phyloP scores from a whole-genome alignment of 2,329 filamentous ascomycete species.

The Lanzia echinophila region DNA sequence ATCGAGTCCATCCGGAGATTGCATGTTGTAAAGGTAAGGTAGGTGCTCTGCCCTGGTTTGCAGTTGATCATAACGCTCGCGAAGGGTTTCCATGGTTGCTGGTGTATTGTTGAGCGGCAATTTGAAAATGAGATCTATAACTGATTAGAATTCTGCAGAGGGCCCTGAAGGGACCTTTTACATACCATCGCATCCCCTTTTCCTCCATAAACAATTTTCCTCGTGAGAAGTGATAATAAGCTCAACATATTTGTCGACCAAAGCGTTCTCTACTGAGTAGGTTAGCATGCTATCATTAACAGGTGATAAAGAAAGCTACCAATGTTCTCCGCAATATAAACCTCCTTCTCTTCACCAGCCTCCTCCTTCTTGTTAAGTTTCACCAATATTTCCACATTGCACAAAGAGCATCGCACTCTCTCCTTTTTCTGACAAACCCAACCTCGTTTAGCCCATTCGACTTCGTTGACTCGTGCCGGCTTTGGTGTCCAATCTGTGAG shows the following conservation, averaged over 20 bases:
- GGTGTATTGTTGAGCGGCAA: conserved; percentile 57
- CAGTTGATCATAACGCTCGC: conserved; percentile 59
- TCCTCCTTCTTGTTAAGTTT: conserved; percentile 60
- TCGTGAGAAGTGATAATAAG: conserved; percentile 70
- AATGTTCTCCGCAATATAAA: conserved; percentile 54
- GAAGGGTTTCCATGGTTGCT: conserved; percentile 50
- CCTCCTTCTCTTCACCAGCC: conserved; percentile 48
- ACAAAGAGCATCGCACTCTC: conserved; percentile 78
- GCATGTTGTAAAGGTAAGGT: conserved; percentile 56
- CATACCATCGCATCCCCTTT: conserved; percentile 77
- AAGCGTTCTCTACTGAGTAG: conserved; percentile 44
- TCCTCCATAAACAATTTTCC: conserved; percentile 79
- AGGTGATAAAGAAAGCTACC: conserved; percentile 32
- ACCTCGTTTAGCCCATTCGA: conserved; percentile 89
- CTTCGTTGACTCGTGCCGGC: conserved; percentile 75
- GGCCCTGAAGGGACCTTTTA: conserved; percentile 25
- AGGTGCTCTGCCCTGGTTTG: conserved; percentile 47
- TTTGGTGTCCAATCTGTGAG: conserved; percentile 93
- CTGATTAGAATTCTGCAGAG: conserved; percentile 7
- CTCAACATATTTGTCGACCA: conserved; percentile 70
- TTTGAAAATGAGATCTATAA: conserved; percentile 50
- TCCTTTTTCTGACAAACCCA: conserved; percentile 83
- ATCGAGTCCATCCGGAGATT: conserved; percentile 43
- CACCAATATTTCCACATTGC: conserved; percentile 76
- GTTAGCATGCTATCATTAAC: conserved; percentile 22